Evolutionary conservation across 139 green algal genomes (phyloP), one percentile per base, ranked within the genome.

Genomic region (Pseudopediastrum boryanum): DNA sequence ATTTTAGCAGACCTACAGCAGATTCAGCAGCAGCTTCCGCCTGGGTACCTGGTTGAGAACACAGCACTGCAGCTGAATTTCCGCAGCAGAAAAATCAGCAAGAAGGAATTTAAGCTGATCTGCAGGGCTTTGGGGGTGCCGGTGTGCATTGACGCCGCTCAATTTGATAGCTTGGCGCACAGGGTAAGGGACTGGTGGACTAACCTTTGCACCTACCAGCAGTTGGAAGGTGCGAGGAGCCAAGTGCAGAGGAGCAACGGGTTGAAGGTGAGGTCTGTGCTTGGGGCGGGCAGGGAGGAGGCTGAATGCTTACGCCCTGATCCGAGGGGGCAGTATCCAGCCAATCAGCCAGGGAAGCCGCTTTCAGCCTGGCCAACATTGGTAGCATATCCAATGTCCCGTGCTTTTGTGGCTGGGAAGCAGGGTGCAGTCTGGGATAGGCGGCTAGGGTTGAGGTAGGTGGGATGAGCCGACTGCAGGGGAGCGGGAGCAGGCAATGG

Each of bases 181-280:
- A 10, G 43, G 6, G 31, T 62, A 27, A 36, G 67, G n/a, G 44
- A 62, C 43, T 75, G 29, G 21, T 61, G 67, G 43, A 75, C 42
- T 19, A 75, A 75, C 44, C 43, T 75, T 3, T 56, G 46, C 46
- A n/a, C n/a, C n/a, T n/a, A n/a, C n/a, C n/a, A n/a, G n/a, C 46
- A 56, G 12, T 16, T 16, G 46, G 46, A 12, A 16, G 13, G 16
- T n/a, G 13, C 16, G n/a, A n/a, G n/a, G n/a, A n/a, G n/a, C n/a
- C n/a, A n/a, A n/a, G n/a, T n/a, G n/a, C n/a, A n/a, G n/a, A n/a
- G n/a, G n/a, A n/a, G n/a, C n/a, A n/a, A n/a, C n/a, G n/a, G n/a
- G n/a, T n/a, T n/a, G n/a, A n/a, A n/a, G n/a, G n/a, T n/a, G n/a
- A n/a, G n/a, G n/a, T n/a, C n/a, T n/a, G n/a, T n/a, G n/a, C n/a